A percentile compares a stretch with the other conserved stretches of the same genome.
These are phyloP conservation scores for Chenopodium berlandieri DNA, from an alignment of 148 eudicot genomes.

Conservation along the genomic window DNA sequence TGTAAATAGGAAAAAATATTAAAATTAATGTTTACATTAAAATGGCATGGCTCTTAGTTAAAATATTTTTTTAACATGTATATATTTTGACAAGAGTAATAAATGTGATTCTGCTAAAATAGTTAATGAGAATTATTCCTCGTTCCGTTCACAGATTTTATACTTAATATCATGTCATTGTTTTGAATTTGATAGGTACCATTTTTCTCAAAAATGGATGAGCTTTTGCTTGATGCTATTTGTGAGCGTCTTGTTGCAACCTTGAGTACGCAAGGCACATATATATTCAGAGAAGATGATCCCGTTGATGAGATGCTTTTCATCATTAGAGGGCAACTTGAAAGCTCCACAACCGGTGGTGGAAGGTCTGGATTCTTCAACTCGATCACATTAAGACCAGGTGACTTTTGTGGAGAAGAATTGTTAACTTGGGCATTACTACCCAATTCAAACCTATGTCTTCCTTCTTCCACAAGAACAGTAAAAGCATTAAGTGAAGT, in stretches of 20 bases:
- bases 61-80: too few relatives aligned
- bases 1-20: too few relatives aligned
- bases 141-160: too few relatives aligned
- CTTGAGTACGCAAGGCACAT: conserved; percentile 64
- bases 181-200: conserved; percentile 50
- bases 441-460: conserved; percentile 52
- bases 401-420: conserved; percentile 91
- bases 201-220: conserved; percentile 86
- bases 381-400: conserved; percentile 68
- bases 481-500: conserved; percentile 75
- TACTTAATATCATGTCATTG: neutral
- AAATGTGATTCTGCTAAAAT: too few relatives aligned
- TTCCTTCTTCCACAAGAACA: conserved; percentile 73
- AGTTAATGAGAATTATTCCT: too few relatives aligned
- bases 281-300: conserved; percentile 68
- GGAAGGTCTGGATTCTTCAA: conserved; percentile 84
- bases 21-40: too few relatives aligned
- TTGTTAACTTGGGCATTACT: conserved; percentile 80
- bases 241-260: conserved; percentile 78
- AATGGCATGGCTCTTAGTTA: too few relatives aligned
- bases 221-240: conserved; percentile 77
- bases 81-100: too few relatives aligned
- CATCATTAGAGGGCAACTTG: conserved; percentile 71
- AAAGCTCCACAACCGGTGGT: conserved; percentile 85
- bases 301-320: conserved; percentile 85